Conservation (phyloP, 2,329 filamentous ascomycete species). For the Sarocladium brachiariae region DNA sequence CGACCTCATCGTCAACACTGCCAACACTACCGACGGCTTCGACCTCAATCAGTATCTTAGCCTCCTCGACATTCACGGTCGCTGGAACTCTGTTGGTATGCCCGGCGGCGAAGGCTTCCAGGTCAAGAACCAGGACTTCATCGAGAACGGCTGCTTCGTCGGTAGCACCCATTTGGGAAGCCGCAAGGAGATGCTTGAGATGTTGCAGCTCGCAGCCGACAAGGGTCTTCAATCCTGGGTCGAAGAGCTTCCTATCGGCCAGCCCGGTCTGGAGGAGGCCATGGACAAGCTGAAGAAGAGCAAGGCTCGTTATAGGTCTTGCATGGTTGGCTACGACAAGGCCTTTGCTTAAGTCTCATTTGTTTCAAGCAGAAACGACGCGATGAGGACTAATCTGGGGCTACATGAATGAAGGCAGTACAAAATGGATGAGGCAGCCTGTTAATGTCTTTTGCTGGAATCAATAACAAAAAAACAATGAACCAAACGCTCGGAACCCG, state of each 20-base stretch:
- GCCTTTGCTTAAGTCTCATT: constrained; percentile 43
- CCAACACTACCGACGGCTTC: constrained; percentile 62
- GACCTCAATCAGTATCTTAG: constrained; percentile 66
- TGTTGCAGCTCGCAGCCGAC: constrained; percentile 65
- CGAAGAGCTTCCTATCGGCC: constrained; percentile 66
- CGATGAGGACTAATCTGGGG: too few relatives aligned
- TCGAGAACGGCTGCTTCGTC: constrained; percentile 67
- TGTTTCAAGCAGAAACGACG: not conserved
- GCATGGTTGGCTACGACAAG: constrained; percentile 64
- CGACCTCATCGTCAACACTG: constrained; percentile 71
- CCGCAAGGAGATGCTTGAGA: constrained; percentile 61
- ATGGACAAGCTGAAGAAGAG: constrained; percentile 63
- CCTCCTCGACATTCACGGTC: constrained; percentile 73
- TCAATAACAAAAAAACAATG: not conserved
- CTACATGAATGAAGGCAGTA: not conserved
- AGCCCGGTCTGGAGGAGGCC: constrained; percentile 61
- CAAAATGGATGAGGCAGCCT: not conserved
- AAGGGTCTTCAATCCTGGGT: constrained; percentile 66
- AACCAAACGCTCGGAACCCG: not conserved
- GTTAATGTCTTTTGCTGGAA: not conserved
- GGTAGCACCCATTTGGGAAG: constrained; percentile 65
- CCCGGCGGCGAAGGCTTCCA: constrained; percentile 68
- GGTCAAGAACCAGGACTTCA: constrained; percentile 68
- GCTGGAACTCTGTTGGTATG: constrained; percentile 73
- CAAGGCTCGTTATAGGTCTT: constrained; percentile 70